These are phyloP conservation scores for Massariosphaeria phaeospora DNA, from an alignment of 495 filamentous ascomycete genomes.

Conservation along the genomic window DNA sequence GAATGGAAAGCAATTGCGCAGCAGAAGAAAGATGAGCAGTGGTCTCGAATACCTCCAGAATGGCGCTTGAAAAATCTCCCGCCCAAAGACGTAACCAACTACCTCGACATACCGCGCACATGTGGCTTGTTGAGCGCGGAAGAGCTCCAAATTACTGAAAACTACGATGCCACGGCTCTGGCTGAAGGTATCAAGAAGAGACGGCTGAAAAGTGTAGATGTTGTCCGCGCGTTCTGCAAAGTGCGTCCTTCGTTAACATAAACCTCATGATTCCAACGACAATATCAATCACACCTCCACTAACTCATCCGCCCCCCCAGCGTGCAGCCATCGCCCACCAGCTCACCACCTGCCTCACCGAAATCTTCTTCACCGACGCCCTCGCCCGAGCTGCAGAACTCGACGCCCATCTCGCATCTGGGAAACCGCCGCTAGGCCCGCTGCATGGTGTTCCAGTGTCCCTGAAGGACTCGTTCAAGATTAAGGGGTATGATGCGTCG, in stretches of 20 bases:
- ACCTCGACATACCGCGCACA: conserved; percentile 36
- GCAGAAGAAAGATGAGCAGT: conserved; percentile 39
- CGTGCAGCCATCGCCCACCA: conserved; percentile 43
- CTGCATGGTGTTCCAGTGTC: conserved; percentile 43
- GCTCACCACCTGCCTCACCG: conserved; percentile 43
- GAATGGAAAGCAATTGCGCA: conserved; percentile 37
- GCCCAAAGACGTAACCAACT: conserved; percentile 14
- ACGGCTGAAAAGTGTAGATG: conserved; percentile 51
- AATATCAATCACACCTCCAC: no score
- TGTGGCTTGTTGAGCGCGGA: conserved; percentile 46
- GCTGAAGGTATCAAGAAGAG: conserved; percentile 46
- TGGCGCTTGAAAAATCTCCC: conserved; percentile 31
- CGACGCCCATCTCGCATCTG: conserved; percentile 35
- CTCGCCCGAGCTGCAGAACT: conserved; percentile 37
- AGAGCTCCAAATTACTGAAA: conserved; percentile 58
- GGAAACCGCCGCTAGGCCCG: conserved; percentile 38
- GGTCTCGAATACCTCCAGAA: conserved; percentile 36
- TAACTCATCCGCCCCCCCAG: no score
- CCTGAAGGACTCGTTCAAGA: conserved; percentile 42
- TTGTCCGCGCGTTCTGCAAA: conserved; percentile 59
- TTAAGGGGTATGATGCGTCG: conserved; percentile 39
- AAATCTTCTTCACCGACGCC: conserved; percentile 41
- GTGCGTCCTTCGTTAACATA: no score
- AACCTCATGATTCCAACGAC: no score
- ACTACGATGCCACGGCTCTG: conserved; percentile 50